phyloP scores from a whole-genome alignment of 306 rosid species.

The Dalbergia oliveri region DNA sequence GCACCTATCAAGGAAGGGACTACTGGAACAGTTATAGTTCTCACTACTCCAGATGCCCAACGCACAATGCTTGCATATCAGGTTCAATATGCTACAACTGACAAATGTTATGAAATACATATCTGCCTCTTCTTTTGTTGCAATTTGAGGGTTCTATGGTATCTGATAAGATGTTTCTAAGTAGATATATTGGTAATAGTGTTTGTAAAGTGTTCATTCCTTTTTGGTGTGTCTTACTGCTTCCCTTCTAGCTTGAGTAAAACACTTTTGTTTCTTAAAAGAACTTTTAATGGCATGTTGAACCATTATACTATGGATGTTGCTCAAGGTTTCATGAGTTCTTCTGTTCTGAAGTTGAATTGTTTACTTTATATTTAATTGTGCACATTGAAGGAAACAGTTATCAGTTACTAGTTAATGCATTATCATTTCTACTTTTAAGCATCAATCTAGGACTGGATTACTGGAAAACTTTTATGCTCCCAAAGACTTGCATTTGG shows the following conservation, averaged over 20 bases:
- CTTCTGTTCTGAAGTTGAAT: constrained; percentile 17
- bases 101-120: constrained; percentile 18
- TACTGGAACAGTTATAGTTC: constrained; percentile 96
- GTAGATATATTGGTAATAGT: constrained; percentile 7
- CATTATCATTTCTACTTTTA: too few species aligned
- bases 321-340: constrained; percentile 20
- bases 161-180: constrained; percentile 22
- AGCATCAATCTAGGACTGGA: neutral
- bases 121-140: constrained; percentile 12
- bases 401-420: neutral
- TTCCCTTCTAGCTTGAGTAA: neutral
- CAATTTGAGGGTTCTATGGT: constrained; percentile 19
- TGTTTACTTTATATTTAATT: constrained; percentile 7
- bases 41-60: constrained; percentile 96
- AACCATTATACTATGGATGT: constrained; percentile 2
- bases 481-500: too few species aligned
- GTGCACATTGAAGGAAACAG: constrained; percentile 22
- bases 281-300: constrained; percentile 23
- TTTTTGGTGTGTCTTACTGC: neutral
- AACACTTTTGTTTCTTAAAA: neutral
- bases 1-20: constrained; percentile 83
- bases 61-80: constrained; percentile 98
- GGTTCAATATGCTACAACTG: constrained; percentile 55
- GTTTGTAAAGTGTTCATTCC: neutral
- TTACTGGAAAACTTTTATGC: too few species aligned